Evolutionary conservation across 306 rosid genomes (phyloP), one percentile per base, ranked within the genome.

Genomic region (Bauhinia variegata): DNA sequence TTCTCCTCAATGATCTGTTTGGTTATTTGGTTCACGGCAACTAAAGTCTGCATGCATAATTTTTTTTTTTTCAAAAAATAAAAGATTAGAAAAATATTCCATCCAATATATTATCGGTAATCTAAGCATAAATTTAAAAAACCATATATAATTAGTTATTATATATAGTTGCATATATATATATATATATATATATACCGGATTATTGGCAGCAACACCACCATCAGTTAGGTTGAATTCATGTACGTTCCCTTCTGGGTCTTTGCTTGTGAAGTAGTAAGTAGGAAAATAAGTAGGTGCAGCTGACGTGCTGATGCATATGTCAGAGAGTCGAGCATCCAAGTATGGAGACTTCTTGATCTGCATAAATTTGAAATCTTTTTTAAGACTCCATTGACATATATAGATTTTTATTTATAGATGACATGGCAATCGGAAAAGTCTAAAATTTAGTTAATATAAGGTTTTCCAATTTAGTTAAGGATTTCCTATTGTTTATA

Each of bases 171-270:
- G 28, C 28, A 11, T 8, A n/a, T 58, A 12, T 16, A 28, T 19
- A 0, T 0, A 34, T 18, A 8, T 87, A 87, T n/a, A n/a, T n/a
- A n/a, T n/a, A n/a, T n/a, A n/a, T 78, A 78, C 86, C 67, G 81
- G 83, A 50, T 82, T 78, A 37, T 82, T 82, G 5, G 85, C 83
- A 18, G 83, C 72, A 16, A 80, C 68, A 4, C 81, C 88, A 5
- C 85, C 88, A 23, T 83, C 88, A 7, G 75, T 64, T 9, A 80
- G 88, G 56, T 83, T 55, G 57, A 80, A 83, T 59, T 80, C 78
- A 6, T 28, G 65, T 17, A 32, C 70, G 10, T 53, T 61, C 28
- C 78, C 85, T 0, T 39, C 23, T 4, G 34, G 13, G 6, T 73
- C 76, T n/a, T 68, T 36, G 68, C 51, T 76, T 17, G 47, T 63